Evolutionary conservation across 2,329 filamentous ascomycete genomes (phyloP).

Genomic region (Botrytis aclada): DNA sequence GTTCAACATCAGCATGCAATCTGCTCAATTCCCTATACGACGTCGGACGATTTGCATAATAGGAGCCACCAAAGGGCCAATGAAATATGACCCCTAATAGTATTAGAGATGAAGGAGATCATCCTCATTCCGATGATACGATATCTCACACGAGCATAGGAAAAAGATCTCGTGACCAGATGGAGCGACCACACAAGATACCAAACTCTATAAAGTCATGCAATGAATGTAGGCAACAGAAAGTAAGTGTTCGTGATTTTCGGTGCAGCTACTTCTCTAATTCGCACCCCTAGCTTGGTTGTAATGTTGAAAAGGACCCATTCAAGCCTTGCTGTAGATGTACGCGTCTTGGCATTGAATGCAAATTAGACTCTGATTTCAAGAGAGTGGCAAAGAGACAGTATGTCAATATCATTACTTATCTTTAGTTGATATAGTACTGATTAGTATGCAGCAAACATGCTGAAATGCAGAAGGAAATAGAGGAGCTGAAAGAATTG

Average conservation of each 20-base stretch:
- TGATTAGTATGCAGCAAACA: slow-evolving; percentile 47
- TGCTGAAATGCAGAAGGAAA: slow-evolving; percentile 61
- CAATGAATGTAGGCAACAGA: slow-evolving; percentile 63
- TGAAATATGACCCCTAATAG: slow-evolving; percentile 7
- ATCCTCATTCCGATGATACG: slow-evolving; percentile 10
- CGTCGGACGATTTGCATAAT: not conserved
- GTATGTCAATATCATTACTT: not conserved
- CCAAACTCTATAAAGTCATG: slow-evolving; percentile 19
- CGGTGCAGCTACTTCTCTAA: not conserved
- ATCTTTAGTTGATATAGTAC: not conserved
- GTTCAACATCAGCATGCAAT: slow-evolving; percentile 3
- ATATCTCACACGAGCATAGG: slow-evolving; percentile 5
- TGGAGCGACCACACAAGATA: slow-evolving; percentile 11
- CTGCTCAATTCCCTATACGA: not conserved
- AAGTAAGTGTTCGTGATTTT: slow-evolving; percentile 45
- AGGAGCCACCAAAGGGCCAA: not conserved
- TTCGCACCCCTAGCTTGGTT: slow-evolving; percentile 52
- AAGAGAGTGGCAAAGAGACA: slow-evolving; percentile 59
- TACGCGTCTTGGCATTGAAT: slow-evolving; percentile 58
- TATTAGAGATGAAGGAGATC: slow-evolving; percentile 10
- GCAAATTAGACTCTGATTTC: slow-evolving; percentile 67
- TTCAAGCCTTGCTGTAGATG: slow-evolving; percentile 61
- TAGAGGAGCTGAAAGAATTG: slow-evolving; percentile 47
- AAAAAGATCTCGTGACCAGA: slow-evolving; percentile 17
- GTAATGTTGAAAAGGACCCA: slow-evolving; percentile 63